Conservation (phyloP, 2,329 filamentous ascomycete species). For the Penicillium digitatum region DNA sequence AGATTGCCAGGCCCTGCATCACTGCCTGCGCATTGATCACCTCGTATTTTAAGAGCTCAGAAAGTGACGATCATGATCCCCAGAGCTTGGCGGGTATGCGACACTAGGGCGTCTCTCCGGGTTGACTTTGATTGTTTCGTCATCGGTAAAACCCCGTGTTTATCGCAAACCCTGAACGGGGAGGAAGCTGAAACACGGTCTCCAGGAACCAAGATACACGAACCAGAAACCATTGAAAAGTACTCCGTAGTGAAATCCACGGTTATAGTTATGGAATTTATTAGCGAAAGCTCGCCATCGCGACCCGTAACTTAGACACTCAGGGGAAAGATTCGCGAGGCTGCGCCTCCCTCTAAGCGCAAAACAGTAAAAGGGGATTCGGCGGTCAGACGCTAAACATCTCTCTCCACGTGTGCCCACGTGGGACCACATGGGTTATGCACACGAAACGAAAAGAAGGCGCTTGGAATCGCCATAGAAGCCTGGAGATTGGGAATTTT, state of each 20-base stretch:
- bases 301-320: background rate
- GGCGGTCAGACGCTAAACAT: slow-evolving; percentile 18
- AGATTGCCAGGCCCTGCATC: background rate
- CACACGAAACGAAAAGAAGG: slow-evolving; percentile 22
- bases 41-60: background rate
- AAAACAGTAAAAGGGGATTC: slow-evolving; percentile 9
- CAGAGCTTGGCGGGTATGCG: background rate
- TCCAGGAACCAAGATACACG: background rate
- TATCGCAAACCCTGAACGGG: background rate
- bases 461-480: slow-evolving; percentile 29
- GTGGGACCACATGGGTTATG: slow-evolving; percentile 33
- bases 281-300: background rate
- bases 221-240: background rate
- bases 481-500: slow-evolving; percentile 1
- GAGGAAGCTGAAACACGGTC: background rate
- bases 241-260: background rate
- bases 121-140: background rate
- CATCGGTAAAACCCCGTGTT: background rate
- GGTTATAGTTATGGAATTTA: background rate
- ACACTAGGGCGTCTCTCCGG: background rate
- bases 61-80: background rate
- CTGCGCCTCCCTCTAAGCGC: slow-evolving; percentile 11
- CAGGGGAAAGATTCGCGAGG: slow-evolving; percentile 7
- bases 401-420: slow-evolving; percentile 37
- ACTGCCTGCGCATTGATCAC: background rate